Conservation (phyloP, 2,329 filamentous ascomycete species). For the Scytalidium lignicola region DNA sequence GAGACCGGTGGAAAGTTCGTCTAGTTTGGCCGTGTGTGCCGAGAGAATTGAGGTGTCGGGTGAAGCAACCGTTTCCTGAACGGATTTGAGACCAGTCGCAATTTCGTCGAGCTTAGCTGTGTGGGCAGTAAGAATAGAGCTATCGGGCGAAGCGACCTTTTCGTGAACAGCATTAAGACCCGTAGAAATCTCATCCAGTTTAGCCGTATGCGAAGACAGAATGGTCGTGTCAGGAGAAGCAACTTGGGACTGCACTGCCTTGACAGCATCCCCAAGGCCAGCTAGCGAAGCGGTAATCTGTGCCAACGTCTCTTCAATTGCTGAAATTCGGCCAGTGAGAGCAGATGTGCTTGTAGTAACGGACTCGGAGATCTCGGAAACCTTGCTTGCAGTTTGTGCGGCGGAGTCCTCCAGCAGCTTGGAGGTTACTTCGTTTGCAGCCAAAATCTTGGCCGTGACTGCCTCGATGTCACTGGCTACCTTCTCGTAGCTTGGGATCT, state of each 20-base stretch:
- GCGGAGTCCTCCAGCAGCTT: slow-evolving; percentile 17
- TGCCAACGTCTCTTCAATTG: slow-evolving; percentile 21
- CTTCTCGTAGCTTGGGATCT: slow-evolving; percentile 2
- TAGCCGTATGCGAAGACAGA: slow-evolving; percentile 17
- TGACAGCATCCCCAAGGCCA: slow-evolving; percentile 19
- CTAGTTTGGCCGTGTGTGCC: slow-evolving; percentile 20
- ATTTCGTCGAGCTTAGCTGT: slow-evolving; percentile 16
- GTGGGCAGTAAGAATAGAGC: slow-evolving; percentile 10
- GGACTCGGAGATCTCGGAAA: slow-evolving; percentile 17
- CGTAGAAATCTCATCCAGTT: slow-evolving; percentile 20
- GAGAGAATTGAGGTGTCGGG: slow-evolving; percentile 19
- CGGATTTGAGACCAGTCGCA: neutral
- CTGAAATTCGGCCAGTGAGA: slow-evolving; percentile 17
- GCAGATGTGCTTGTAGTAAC: slow-evolving; percentile 15
- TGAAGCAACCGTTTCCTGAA: slow-evolving; percentile 20
- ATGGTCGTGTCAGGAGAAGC: slow-evolving; percentile 19
- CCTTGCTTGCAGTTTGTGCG: slow-evolving; percentile 15
- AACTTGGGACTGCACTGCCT: slow-evolving; percentile 19
- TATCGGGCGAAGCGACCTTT: slow-evolving; percentile 10
- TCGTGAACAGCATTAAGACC: slow-evolving; percentile 14
- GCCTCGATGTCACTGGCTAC: slow-evolving; percentile 10
- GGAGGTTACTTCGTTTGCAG: slow-evolving; percentile 18
- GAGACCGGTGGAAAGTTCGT: slow-evolving; percentile 17
- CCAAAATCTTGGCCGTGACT: slow-evolving; percentile 18
- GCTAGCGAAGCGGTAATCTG: slow-evolving; percentile 20